phyloP scores from a whole-genome alignment of 2,329 filamentous ascomycete genomes.

The Fusarium sp. region DNA sequence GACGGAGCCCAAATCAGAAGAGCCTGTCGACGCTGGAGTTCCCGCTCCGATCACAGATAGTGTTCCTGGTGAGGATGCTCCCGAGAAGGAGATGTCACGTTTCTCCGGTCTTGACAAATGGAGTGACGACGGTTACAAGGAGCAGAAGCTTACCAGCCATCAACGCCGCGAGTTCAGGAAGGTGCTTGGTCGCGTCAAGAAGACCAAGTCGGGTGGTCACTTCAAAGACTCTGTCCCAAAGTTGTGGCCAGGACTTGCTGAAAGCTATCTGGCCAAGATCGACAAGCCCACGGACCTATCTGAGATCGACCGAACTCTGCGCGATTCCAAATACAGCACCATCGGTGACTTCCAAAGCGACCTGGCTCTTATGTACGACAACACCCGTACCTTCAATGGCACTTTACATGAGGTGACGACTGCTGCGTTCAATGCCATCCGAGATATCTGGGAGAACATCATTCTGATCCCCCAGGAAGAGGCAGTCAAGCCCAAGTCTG shows the following conservation, averaged over 20 bases:
- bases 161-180: constrained; percentile 73
- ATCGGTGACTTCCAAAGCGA: constrained; percentile 81
- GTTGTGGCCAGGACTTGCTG: constrained; percentile 79
- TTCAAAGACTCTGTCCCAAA: constrained; percentile 84
- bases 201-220: constrained; percentile 80
- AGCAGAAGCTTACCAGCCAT: constrained; percentile 64
- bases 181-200: constrained; percentile 80
- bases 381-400: constrained; percentile 86
- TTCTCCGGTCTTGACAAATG: constrained; percentile 53
- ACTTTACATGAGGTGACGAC: constrained; percentile 77
- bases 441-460: constrained; percentile 62
- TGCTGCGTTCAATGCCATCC: constrained; percentile 65
- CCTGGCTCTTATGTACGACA: constrained; percentile 80
- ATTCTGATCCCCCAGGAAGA: constrained; percentile 62
- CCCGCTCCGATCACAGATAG: constrained; percentile 25
- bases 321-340: constrained; percentile 72
- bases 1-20: constrained; percentile 68
- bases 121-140: constrained; percentile 57
- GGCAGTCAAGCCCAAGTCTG: constrained; percentile 66
- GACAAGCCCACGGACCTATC: constrained; percentile 85
- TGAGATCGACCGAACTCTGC: constrained; percentile 84
- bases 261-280: constrained; percentile 75
- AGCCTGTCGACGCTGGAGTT: constrained; percentile 33
- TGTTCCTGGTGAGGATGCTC: constrained; percentile 40
- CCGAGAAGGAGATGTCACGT: constrained; percentile 35